A percentile compares a stretch with the other conserved stretches of the same genome.
These are phyloP conservation scores for Conringia planisiliqua DNA, from an alignment of 345 rosid species.

Conservation along the genomic window DNA sequence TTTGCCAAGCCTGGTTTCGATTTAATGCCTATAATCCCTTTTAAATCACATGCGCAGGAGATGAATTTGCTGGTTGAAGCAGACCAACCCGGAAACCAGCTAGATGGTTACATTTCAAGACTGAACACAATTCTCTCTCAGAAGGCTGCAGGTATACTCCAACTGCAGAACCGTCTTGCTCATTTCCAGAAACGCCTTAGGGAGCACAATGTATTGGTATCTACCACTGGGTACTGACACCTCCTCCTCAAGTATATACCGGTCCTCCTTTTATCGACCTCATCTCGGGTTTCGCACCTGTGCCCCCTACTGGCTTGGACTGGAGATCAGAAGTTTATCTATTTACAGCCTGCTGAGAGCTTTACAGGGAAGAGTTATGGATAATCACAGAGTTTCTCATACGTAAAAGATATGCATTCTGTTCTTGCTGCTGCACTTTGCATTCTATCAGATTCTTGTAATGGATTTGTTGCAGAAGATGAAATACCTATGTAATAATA, in stretches of 20 bases:
- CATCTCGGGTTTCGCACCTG: conserved; percentile 19
- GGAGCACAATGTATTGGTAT: conserved; percentile 85
- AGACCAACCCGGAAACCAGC: conserved; percentile 95
- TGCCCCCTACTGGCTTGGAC: conserved; percentile 13
- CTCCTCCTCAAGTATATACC: conserved; percentile 17
- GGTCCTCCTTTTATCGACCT: conserved; percentile 33
- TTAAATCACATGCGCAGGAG: conserved; percentile 52
- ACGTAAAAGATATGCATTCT: conserved; percentile 15
- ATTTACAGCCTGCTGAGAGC: conserved; percentile 16
- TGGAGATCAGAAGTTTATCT: conserved; percentile 22
- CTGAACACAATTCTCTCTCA: conserved; percentile 74
- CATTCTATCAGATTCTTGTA: conserved; percentile 26
- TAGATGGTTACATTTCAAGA: conserved; percentile 70
- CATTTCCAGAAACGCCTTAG: conserved; percentile 85
- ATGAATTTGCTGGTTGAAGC: conserved; percentile 91
- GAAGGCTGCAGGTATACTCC: conserved; percentile 86
- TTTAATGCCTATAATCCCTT: background rate
- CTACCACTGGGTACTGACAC: conserved; percentile 60
- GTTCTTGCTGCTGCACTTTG: conserved; percentile 10
- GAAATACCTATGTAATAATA: conserved; percentile 28
- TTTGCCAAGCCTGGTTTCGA: background rate
- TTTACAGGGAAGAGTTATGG: conserved; percentile 16
- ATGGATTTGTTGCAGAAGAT: conserved; percentile 30
- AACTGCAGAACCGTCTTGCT: conserved; percentile 73
- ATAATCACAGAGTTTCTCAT: conserved; percentile 15